Percentiles rank a stretch among this genome's conserved stretches.
These are phyloP conservation scores for Chernovozyma aurita DNA, from an alignment of 1,139 yeast species.

Conservation along the genomic window DNA sequence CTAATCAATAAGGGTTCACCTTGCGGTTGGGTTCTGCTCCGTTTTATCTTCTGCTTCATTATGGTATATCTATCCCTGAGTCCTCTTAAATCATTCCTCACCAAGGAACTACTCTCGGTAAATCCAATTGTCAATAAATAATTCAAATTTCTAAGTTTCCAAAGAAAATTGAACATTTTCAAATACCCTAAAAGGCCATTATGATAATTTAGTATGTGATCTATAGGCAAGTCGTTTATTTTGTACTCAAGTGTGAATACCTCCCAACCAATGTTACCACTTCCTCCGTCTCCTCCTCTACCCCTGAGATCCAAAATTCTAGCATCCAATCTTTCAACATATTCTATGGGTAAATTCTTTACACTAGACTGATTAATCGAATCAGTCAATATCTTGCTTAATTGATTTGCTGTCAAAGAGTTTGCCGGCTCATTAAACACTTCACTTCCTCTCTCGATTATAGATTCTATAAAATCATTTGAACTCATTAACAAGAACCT, in stretches of 20 bases:
- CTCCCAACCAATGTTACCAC: conserved; percentile 83
- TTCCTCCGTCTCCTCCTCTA: conserved; percentile 12
- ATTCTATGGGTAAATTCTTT: conserved; percentile 28
- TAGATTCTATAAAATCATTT: conserved; percentile 71
- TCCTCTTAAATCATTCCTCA: conserved; percentile 29
- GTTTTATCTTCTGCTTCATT: conserved; percentile 8
- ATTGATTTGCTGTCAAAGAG: conserved; percentile 58
- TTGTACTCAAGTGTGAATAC: conserved; percentile 85
- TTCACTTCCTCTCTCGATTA: conserved; percentile 54
- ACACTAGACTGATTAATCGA: conserved; percentile 66
- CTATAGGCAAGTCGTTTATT: conserved; percentile 52
- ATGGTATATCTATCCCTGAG: conserved; percentile 14
- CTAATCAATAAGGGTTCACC: conserved; percentile 7
- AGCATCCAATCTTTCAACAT: conserved; percentile 62
- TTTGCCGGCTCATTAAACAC: conserved; percentile 60
- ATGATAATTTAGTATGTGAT: conserved; percentile 36
- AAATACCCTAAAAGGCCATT: conserved; percentile 54
- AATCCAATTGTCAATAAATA: conserved; percentile 44
- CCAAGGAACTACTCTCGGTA: conserved; percentile 28
- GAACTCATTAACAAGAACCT: conserved; percentile 66
- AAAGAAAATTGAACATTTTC: conserved; percentile 77
- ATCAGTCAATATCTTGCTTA: conserved; percentile 62
- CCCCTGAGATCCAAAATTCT: conserved; percentile 57
- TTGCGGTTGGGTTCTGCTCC: conserved; percentile 3
- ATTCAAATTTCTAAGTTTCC: conserved; percentile 69